phyloP scores from a whole-genome alignment of 805 yeast species.

The Clavispora vitiphila region DNA sequence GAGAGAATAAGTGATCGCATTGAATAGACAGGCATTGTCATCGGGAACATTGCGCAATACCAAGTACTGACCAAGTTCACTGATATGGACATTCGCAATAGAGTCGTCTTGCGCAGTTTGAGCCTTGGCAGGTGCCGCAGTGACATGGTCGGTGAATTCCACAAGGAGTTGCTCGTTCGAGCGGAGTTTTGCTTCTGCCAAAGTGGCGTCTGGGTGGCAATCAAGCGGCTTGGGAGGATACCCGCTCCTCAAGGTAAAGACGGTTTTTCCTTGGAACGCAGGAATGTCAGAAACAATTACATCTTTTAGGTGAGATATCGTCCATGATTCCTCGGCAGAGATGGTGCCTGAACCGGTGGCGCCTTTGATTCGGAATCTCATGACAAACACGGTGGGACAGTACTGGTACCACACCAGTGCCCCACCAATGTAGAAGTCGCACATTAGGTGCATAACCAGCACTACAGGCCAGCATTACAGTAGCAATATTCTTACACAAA shows the following conservation, averaged over 20 bases:
- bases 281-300: neutral
- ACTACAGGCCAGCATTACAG: no score
- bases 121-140: conserved; percentile 2
- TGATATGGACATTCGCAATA: conserved; percentile 23
- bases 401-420: neutral
- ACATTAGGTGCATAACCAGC: no score
- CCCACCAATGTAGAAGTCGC: neutral
- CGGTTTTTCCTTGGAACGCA: neutral
- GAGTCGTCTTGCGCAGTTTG: conserved; percentile 8
- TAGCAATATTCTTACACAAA: no score
- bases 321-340: conserved; percentile 1
- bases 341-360: conserved; percentile 1
- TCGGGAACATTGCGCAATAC: conserved; percentile 61
- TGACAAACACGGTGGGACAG: neutral
- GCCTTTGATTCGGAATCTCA: conserved; percentile 4
- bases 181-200: conserved; percentile 43
- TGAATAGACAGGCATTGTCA: conserved; percentile 75
- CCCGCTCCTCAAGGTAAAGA: conserved; percentile 27
- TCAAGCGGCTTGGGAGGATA: conserved; percentile 55
- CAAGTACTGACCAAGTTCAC: conserved; percentile 26
- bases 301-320: neutral
- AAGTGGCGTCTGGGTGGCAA: conserved; percentile 10
- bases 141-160: conserved; percentile 14
- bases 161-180: conserved; percentile 57
- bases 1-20: conserved; percentile 53